These are phyloP conservation scores for Tolypocladium tundrense DNA, from an alignment of 2,329 filamentous ascomycete species.

Conservation along the genomic window DNA sequence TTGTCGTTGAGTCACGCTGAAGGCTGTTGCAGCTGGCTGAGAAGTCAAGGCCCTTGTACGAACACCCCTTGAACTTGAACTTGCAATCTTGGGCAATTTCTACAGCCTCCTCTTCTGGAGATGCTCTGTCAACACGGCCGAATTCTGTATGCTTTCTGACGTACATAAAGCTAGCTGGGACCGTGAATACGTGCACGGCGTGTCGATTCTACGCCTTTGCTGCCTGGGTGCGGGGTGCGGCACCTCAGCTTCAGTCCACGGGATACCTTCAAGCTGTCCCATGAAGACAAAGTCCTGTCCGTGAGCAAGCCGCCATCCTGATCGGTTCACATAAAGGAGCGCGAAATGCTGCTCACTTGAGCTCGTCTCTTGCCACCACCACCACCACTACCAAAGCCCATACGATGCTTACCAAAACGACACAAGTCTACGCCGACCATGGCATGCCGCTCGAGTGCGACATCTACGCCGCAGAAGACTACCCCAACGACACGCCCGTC, in stretches of 20 bases:
- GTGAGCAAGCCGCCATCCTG: neutral
- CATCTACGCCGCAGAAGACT: slow-evolving; percentile 17
- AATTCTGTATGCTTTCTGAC: neutral
- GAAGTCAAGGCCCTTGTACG: neutral
- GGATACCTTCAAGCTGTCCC: neutral
- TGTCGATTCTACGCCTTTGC: neutral
- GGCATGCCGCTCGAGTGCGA: slow-evolving; percentile 23
- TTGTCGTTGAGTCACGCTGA: neutral
- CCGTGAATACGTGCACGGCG: neutral
- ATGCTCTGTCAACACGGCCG: neutral
- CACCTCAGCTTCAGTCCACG: neutral
- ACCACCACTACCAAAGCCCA: neutral
- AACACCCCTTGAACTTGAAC: too few relatives aligned
- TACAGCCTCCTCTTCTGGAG: neutral
- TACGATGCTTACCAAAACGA: slow-evolving; percentile 16
- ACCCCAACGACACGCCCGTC: slow-evolving; percentile 14
- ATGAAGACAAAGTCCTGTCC: neutral
- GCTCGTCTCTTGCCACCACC: neutral
- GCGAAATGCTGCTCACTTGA: neutral
- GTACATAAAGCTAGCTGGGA: neutral
- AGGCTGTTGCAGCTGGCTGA: neutral
- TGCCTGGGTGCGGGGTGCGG: neutral
- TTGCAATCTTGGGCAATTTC: neutral
- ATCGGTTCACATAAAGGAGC: neutral
- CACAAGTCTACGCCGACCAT: slow-evolving; percentile 18